A percentile compares a stretch with the other conserved stretches of the same genome.
phyloP scores from a whole-genome alignment of 306 rosid species.

The Cicer chorassanicum region DNA sequence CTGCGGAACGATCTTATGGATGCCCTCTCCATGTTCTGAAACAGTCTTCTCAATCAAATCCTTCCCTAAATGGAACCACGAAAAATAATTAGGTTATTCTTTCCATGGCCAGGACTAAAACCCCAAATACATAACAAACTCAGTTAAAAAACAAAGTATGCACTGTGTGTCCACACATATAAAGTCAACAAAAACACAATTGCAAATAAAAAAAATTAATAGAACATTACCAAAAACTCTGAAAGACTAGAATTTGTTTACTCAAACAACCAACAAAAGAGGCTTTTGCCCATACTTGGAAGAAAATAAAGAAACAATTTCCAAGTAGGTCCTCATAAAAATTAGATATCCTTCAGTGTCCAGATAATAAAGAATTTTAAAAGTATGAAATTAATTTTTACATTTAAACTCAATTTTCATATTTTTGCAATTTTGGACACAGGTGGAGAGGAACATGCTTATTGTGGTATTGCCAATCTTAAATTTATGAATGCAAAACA shows the following conservation, averaged over 20 bases:
- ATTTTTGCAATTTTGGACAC: constrained; percentile 16
- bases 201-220: constrained; percentile 2
- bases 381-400: constrained; percentile 1
- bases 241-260: constrained; percentile 23
- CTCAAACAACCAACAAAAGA: constrained; percentile 21
- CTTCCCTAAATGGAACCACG: constrained; percentile 51
- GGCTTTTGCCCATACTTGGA: constrained; percentile 11
- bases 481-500: constrained; percentile 13
- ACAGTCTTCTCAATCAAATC: constrained; percentile 46
- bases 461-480: background rate
- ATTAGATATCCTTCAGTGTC: constrained; percentile 1
- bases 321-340: constrained; percentile 13
- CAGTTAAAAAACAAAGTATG: background rate
- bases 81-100: constrained; percentile 31
- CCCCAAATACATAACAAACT: constrained; percentile 10
- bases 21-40: constrained; percentile 45
- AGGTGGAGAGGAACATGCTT: background rate
- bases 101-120: background rate
- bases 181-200: constrained; percentile 17
- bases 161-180: background rate
- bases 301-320: constrained; percentile 13
- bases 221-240: background rate
- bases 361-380: constrained; percentile 4
- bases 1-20: constrained; percentile 46
- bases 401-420: constrained; percentile 12